These are phyloP conservation scores for Mortierella sp. DNA, from an alignment of 371 early-diverging fungal species.

Conservation along the genomic window DNA sequence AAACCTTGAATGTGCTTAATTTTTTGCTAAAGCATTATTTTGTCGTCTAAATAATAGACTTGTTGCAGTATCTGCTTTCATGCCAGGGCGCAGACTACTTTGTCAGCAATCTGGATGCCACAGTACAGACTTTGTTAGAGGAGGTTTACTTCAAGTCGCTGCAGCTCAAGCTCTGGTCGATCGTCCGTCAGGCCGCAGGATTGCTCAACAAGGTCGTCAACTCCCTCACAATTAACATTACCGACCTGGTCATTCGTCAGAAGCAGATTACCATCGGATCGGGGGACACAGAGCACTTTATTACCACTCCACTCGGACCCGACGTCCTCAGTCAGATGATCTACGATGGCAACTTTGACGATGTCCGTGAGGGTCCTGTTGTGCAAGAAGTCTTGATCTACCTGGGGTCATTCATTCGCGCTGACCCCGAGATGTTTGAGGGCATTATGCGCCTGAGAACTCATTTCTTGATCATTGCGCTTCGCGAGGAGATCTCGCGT, in stretches of 20 bases:
- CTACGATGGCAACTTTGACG: conserved; percentile 69
- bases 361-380: conserved; percentile 88
- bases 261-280: conserved; percentile 87
- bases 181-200: conserved; percentile 89
- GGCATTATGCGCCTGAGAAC: conserved; percentile 88
- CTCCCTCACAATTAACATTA: conserved; percentile 84
- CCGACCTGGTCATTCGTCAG: conserved; percentile 86
- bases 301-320: conserved; percentile 78
- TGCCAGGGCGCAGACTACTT: conserved; percentile 73
- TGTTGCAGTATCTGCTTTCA: conserved; percentile 86
- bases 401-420: conserved; percentile 81
- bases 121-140: conserved; percentile 77
- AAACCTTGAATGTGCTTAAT: background rate
- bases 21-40: background rate
- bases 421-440: conserved; percentile 80
- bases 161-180: conserved; percentile 81
- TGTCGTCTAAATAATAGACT: conserved; percentile 65
- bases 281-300: conserved; percentile 75
- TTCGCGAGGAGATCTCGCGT: conserved; percentile 88
- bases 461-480: conserved; percentile 85
- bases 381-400: conserved; percentile 89
- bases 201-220: conserved; percentile 81
- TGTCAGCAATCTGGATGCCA: conserved; percentile 66
- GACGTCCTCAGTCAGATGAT: conserved; percentile 77
- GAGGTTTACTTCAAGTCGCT: conserved; percentile 88